Evolutionary conservation across 305 asterid genomes (phyloP).

Genomic region (Fraxinus sp.): DNA sequence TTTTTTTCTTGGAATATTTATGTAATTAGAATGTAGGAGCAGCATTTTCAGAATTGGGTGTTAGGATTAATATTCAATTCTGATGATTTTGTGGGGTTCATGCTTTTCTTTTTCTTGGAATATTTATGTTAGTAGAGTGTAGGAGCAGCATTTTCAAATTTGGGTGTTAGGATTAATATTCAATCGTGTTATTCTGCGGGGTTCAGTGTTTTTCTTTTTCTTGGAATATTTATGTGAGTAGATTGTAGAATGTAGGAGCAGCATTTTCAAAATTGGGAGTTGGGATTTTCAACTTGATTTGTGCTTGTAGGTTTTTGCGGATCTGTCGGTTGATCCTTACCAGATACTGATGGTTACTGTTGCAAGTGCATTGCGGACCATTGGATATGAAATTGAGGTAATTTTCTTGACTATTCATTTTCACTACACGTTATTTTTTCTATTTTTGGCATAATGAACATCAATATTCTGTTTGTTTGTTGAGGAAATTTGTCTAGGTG

Average conservation of each 20-base stretch:
- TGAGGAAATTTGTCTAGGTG: neutral
- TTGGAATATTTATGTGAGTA: neutral
- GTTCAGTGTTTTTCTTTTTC: neutral
- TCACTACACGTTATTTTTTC: neutral
- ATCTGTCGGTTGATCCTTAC: slow-evolving; percentile 63
- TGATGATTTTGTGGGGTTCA: neutral
- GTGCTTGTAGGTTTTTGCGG: slow-evolving; percentile 62
- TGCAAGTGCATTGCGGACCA: slow-evolving; percentile 50
- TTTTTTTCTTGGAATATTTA: neutral
- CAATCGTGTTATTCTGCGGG: neutral
- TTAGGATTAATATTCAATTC: neutral
- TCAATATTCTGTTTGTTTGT: neutral
- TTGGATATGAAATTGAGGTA: slow-evolving; percentile 83
- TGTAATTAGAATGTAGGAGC: neutral
- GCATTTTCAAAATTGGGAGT: slow-evolving; percentile 21
- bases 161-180: slow-evolving; percentile 12
- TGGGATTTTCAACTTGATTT: slow-evolving; percentile 14
- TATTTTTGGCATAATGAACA: neutral
- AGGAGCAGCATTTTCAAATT: slow-evolving; percentile 21
- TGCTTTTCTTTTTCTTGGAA: neutral
- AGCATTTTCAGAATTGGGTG: neutral
- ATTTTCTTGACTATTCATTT: neutral
- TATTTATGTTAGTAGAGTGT: slow-evolving; percentile 10
- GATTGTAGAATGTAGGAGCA: slow-evolving; percentile 11
- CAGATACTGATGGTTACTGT: slow-evolving; percentile 71